These are phyloP conservation scores for Pythium grandisporangium DNA, from an alignment of 352 stramenopile genomes.

Conservation along the genomic window DNA sequence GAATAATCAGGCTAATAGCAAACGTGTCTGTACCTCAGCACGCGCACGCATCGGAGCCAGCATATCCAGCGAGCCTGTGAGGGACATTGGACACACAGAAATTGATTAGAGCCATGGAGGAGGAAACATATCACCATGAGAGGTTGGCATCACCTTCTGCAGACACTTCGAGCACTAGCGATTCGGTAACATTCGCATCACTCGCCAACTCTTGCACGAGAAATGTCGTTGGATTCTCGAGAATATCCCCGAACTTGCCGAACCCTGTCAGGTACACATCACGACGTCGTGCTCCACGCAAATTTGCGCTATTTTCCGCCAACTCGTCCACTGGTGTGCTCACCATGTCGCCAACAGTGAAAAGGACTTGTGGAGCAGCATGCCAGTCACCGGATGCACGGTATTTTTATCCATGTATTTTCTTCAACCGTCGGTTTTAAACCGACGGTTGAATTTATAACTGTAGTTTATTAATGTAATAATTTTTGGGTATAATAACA, in stretches of 20 bases:
- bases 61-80: constrained; percentile 22
- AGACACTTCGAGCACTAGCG: constrained; percentile 67
- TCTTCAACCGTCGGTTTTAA: too few species aligned
- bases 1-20: neutral
- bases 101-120: too few species aligned
- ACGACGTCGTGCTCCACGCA: constrained; percentile 17
- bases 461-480: too few species aligned
- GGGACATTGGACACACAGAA: neutral
- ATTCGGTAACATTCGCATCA: constrained; percentile 55
- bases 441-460: too few species aligned
- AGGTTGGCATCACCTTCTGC: constrained; percentile 41
- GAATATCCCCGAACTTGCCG: constrained; percentile 74
- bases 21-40: constrained; percentile 18
- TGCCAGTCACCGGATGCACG: too few species aligned
- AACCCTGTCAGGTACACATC: constrained; percentile 80
- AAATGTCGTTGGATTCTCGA: constrained; percentile 70
- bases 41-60: constrained; percentile 22
- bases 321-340: constrained; percentile 3
- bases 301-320: neutral
- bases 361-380: too few species aligned
- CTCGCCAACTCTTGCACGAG: constrained; percentile 41
- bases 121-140: too few species aligned
- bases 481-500: too few species aligned
- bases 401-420: too few species aligned
- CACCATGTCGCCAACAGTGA: too few species aligned